These are phyloP conservation scores for Solanum sitiens DNA, from an alignment of 257 asterid species.

Conservation along the genomic window DNA sequence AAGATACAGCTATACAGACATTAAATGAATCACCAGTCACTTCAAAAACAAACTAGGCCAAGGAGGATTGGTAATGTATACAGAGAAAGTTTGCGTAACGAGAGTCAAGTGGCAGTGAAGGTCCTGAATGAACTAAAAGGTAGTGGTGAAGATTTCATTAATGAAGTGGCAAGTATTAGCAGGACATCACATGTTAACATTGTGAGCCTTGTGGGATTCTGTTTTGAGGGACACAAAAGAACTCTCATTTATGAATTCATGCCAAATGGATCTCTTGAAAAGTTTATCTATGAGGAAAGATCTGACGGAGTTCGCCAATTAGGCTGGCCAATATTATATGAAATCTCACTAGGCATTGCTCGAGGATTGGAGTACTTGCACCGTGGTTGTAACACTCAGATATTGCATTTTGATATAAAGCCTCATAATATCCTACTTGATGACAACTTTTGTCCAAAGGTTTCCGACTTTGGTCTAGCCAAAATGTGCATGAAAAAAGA, in stretches of 20 bases:
- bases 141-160: constrained; percentile 15
- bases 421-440: constrained; percentile 33
- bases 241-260: constrained; percentile 34
- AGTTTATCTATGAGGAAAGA: constrained; percentile 1
- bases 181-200: constrained; percentile 35
- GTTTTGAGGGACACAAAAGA: constrained; percentile 16
- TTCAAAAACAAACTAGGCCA: constrained; percentile 5
- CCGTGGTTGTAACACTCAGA: constrained; percentile 14
- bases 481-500: constrained; percentile 2
- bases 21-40: constrained; percentile 8
- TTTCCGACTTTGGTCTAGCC: constrained; percentile 27
- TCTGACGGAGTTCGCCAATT: background rate
- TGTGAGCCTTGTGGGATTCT: constrained; percentile 28
- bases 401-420: constrained; percentile 27
- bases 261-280: constrained; percentile 33
- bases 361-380: constrained; percentile 31
- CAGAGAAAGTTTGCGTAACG: background rate
- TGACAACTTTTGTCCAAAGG: constrained; percentile 8
- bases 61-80: constrained; percentile 24
- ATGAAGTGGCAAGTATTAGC: constrained; percentile 14
- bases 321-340: background rate
- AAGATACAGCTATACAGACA: constrained; percentile 6
- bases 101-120: constrained; percentile 8
- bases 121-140: constrained; percentile 1
- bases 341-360: constrained; percentile 27